A percentile compares a stretch with the other conserved stretches of the same genome.
Evolutionary conservation across 352 stramenopile species (phyloP).

Genomic region (Phytophthora idaei): DNA sequence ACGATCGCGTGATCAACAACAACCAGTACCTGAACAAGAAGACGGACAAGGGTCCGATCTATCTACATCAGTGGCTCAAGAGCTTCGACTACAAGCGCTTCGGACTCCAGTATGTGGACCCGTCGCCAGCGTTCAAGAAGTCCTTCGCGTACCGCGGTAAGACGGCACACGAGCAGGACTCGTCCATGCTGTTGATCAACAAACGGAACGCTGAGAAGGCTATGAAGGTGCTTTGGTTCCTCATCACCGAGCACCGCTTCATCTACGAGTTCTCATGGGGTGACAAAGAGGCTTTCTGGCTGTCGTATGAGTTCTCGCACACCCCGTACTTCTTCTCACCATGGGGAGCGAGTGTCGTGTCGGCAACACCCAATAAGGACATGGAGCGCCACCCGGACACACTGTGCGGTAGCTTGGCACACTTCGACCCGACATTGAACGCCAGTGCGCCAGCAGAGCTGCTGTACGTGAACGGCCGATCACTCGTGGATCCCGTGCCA

Average conservation of each 20-base stretch:
- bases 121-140: conserved; percentile 37
- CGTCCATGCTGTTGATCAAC: conserved; percentile 73
- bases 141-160: conserved; percentile 50
- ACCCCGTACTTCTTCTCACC: conserved; percentile 68
- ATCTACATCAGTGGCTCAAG: conserved; percentile 57
- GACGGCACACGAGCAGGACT: conserved; percentile 74
- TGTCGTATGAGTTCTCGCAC: conserved; percentile 68
- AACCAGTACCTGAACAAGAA: conserved; percentile 59
- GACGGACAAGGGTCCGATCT: conserved; percentile 29
- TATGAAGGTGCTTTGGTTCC: conserved; percentile 67
- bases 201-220: conserved; percentile 51
- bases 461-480: conserved; percentile 52
- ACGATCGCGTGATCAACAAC: conserved; percentile 50
- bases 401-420: conserved; percentile 69
- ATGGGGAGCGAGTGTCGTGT: conserved; percentile 60
- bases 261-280: conserved; percentile 68
- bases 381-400: conserved; percentile 59
- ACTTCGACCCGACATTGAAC: conserved; percentile 50
- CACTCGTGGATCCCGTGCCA: conserved; percentile 47
- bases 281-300: conserved; percentile 80
- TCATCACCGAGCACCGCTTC: conserved; percentile 73
- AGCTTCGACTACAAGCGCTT: conserved; percentile 64
- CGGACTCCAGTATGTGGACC: conserved; percentile 23
- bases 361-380: conserved; percentile 54
- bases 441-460: conserved; percentile 30